Percentiles rank a stretch among this genome's conserved stretches.
Evolutionary conservation across 1,139 yeast genomes (phyloP).

Genomic region (Protomyces gravidus): DNA sequence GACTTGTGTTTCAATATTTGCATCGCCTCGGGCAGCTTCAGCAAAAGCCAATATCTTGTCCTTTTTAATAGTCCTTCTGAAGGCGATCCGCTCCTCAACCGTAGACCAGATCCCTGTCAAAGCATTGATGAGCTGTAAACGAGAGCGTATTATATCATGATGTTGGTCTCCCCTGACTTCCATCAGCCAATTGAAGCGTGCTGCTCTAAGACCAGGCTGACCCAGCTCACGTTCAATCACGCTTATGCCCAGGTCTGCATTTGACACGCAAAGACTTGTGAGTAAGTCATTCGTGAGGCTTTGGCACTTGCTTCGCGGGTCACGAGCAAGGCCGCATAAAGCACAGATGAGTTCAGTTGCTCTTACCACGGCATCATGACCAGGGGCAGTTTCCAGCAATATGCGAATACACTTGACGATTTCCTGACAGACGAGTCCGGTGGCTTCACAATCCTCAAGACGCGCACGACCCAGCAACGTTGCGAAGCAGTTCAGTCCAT

Average conservation of each 20-base stretch:
- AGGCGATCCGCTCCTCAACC: constrained; percentile 14
- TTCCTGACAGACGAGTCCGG: neutral
- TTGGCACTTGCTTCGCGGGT: neutral
- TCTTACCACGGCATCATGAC: constrained; percentile 3
- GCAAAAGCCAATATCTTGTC: neutral
- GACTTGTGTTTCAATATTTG: neutral
- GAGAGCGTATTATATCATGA: neutral
- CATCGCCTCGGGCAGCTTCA: neutral
- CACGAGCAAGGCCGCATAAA: neutral
- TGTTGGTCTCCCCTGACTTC: neutral
- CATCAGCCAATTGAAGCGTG: constrained; percentile 1
- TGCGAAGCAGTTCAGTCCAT: neutral
- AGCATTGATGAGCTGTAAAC: constrained; percentile 4
- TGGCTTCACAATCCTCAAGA: neutral
- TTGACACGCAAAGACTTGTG: constrained; percentile 5
- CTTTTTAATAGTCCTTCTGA: neutral
- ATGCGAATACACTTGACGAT: constrained; percentile 11
- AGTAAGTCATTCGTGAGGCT: constrained; percentile 6
- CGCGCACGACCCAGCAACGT: neutral
- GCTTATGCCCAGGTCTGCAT: neutral
- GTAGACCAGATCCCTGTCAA: neutral
- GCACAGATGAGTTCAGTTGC: neutral
- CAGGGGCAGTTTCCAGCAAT: constrained; percentile 7
- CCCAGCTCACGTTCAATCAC: neutral
- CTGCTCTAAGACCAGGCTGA: neutral